Evolutionary conservation across 2,329 filamentous ascomycete genomes (phyloP).

Genomic region (Phialophora tarda): DNA sequence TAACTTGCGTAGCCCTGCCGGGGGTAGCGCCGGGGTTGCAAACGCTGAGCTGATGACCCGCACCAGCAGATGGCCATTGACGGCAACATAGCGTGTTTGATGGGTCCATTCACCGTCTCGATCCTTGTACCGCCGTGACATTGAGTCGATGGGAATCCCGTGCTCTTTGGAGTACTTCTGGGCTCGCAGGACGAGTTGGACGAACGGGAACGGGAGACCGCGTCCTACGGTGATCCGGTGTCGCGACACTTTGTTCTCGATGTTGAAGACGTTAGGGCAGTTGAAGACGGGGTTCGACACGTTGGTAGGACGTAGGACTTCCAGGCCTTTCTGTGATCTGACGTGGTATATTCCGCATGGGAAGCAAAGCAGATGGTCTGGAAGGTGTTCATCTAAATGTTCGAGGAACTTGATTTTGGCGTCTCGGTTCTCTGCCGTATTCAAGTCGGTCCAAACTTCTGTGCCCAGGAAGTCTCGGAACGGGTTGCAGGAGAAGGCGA

Average conservation of each 20-base stretch:
- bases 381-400: slow-evolving; percentile 57
- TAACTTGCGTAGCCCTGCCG: slow-evolving; percentile 59
- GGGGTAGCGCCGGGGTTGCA: slow-evolving; percentile 58
- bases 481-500: slow-evolving; percentile 57
- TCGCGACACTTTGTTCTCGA: slow-evolving; percentile 55
- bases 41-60: slow-evolving; percentile 62
- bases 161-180: slow-evolving; percentile 55
- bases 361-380: slow-evolving; percentile 65
- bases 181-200: slow-evolving; percentile 62
- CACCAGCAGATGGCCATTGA: slow-evolving; percentile 62
- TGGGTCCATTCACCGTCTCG: slow-evolving; percentile 59
- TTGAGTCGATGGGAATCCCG: slow-evolving; percentile 54
- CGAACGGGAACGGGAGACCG: slow-evolving; percentile 62
- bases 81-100: slow-evolving; percentile 60
- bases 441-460: slow-evolving; percentile 44
- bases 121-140: slow-evolving; percentile 60
- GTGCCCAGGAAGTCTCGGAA: slow-evolving; percentile 53
- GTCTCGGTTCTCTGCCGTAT: slow-evolving; percentile 50
- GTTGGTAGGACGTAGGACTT: slow-evolving; percentile 59
- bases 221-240: slow-evolving; percentile 61
- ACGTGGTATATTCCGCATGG: slow-evolving; percentile 62
- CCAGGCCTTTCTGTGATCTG: slow-evolving; percentile 59
- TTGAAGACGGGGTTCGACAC: slow-evolving; percentile 63
- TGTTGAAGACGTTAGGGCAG: slow-evolving; percentile 60
- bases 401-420: slow-evolving; percentile 59